phyloP scores from a whole-genome alignment of 345 rosid species.

The Hibiscus syriacus region DNA sequence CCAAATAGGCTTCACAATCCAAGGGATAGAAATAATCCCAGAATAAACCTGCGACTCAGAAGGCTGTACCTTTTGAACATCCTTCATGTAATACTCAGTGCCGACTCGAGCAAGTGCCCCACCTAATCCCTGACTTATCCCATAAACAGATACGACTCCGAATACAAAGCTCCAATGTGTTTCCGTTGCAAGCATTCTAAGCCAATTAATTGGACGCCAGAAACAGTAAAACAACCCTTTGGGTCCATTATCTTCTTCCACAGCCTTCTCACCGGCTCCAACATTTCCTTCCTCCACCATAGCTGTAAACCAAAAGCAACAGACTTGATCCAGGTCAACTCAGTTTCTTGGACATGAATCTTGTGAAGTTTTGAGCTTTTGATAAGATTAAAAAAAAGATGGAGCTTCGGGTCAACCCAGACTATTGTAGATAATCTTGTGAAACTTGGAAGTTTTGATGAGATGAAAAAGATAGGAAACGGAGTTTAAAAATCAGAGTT shows the following conservation, averaged over 20 bases:
- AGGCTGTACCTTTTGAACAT: conserved; percentile 93
- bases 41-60: conserved; percentile 74
- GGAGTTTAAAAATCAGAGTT: too few species aligned
- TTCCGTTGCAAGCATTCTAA: conserved; percentile 69
- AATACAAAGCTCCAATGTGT: conserved; percentile 88
- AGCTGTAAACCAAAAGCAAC: conserved; percentile 2
- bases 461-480: too few species aligned
- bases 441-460: too few species aligned
- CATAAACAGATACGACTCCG: conserved; percentile 68
- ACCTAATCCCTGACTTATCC: conserved; percentile 83
- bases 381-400: too few species aligned
- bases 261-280: conserved; percentile 30
- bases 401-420: too few species aligned
- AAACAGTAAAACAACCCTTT: too few species aligned
- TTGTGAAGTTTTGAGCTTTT: not conserved
- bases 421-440: too few species aligned
- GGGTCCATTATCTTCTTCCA: conserved; percentile 22
- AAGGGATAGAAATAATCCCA: conserved; percentile 70
- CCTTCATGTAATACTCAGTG: conserved; percentile 94
- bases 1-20: conserved; percentile 92
- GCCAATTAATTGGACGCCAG: conserved; percentile 59
- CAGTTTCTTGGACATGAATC: conserved; percentile 6
- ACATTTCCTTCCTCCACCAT: conserved; percentile 44
- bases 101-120: conserved; percentile 73
- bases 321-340: not conserved